phyloP scores from a whole-genome alignment of 2,329 filamentous ascomycete species.

The Chaetomium sp. region DNA sequence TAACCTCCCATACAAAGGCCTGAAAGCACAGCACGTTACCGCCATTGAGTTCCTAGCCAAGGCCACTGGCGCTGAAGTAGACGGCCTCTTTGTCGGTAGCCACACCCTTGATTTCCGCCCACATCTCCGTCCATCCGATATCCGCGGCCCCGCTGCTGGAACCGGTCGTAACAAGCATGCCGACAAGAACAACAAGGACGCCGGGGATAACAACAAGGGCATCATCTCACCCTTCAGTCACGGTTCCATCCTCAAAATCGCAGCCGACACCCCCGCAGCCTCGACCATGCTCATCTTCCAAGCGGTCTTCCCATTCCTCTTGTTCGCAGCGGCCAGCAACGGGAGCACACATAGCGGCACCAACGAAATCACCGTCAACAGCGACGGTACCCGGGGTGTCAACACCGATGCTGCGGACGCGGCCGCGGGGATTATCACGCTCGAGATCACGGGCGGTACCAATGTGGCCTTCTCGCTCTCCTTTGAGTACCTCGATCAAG shows the following conservation, averaged over 20 bases:
- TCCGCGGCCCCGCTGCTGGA: too few relatives aligned
- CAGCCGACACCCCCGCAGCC: slow-evolving; percentile 43
- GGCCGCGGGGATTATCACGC: slow-evolving; percentile 34
- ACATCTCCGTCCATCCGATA: slow-evolving; percentile 27
- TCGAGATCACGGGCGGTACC: slow-evolving; percentile 52
- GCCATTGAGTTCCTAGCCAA: slow-evolving; percentile 48
- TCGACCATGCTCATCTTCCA: slow-evolving; percentile 54
- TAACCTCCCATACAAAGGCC: slow-evolving; percentile 33
- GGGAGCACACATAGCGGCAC: slow-evolving; percentile 3
- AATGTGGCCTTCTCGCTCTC: slow-evolving; percentile 51
- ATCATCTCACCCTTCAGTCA: too few relatives aligned
- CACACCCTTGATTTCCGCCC: slow-evolving; percentile 44
- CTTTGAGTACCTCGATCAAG: slow-evolving; percentile 58
- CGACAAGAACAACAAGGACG: too few relatives aligned
- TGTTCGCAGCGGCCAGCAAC: slow-evolving; percentile 45
- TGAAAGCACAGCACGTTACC: slow-evolving; percentile 55
- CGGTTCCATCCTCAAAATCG: slow-evolving; percentile 36
- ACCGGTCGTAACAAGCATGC: too few relatives aligned
- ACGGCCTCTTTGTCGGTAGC: slow-evolving; percentile 46
- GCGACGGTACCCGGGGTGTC: too few relatives aligned
- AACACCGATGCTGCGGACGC: too few relatives aligned
- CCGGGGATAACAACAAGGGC: too few relatives aligned
- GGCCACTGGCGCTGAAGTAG: slow-evolving; percentile 44
- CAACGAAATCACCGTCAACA: too few relatives aligned
- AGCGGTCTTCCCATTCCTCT: slow-evolving; percentile 51